Base-by-base conservation (phyloP, 345 rosid genomes). In the Viola odorata region DNA sequence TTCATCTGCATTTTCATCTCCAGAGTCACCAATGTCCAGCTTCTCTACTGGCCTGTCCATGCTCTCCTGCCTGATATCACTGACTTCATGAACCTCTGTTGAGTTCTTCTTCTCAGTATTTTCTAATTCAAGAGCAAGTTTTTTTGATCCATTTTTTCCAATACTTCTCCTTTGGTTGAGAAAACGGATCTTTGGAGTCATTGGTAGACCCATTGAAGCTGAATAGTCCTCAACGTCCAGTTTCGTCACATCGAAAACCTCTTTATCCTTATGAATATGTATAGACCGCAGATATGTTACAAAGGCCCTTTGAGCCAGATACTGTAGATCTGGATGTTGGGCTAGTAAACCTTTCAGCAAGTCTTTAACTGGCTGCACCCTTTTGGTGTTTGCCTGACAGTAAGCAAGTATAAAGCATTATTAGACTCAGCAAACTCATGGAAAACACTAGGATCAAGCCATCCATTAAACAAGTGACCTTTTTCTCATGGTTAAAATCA, bases 191-290 rank as follows among this genome's bases (percentile, higher is more conserved):
- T 69, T 83, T 0, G 99, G 99, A 56, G 91, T 73, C 88, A 90
- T 82, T 41, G 96, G 96, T 57, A 94, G 80, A 63, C 99, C 99
- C 77, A 94, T 63, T 9, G 99, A 87, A 52, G 97, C 91, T 38
- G 99, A 87, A 69, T 76, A 94, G 41, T 84, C 86, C 49, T 94
- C 96, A 36, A 82, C 65, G 0, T 91, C 74, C 63, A 94, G 73
- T 67, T 82, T 83, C 38, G 48, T 60, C 69, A 90, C 95, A 67
- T 94, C 99, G 55, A 90, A 94, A 56, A 90, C 78, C 67, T 87
- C 91, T 72, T 87, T 94, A 63, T 94, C 97, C 69, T 83, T 94
- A 74, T 83, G 91, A 54, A 84, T 71, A 73, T 83, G 73, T 59
- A 94, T 81, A 8, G 96, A 94, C 65, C 90, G 89, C 79, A 94